Evolutionary conservation across 2,329 filamentous ascomycete genomes (phyloP), one percentile per base, ranked within the genome.

Genomic region (Claviceps humidiphila): DNA sequence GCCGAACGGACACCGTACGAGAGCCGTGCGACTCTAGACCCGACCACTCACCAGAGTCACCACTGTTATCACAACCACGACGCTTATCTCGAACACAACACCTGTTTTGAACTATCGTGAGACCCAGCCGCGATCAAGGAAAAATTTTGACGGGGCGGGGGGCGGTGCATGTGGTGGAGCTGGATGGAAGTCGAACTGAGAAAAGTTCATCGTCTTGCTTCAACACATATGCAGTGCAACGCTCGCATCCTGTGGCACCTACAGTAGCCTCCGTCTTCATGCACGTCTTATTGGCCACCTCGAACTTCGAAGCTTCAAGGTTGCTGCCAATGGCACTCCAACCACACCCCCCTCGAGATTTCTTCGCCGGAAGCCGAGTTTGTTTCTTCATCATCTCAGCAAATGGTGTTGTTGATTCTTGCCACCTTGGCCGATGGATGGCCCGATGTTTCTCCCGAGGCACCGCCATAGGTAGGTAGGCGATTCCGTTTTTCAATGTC

Each of bases 231-330:
- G 53, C 50, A 48, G 38, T 54, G 47, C 22, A 47, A 54, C 50
- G 16, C 47, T 45, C n/a, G 41, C 49, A 24, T 47, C 52, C 48
- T 51, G 51, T 48, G 51, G 46, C 52, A 51, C 45, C 52, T 51
- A 41, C 49, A 47, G 49, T 46, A 26, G 41, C 47, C 49, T 26
- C 34, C 39, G 34, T 37, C 22, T n/a, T 24, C 37, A 47, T 49
- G 46, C 49, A 44, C 8, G 13, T 38, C 46, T 43, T 8, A 51
- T 54, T 51, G 50, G 52, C 11, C 44, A 8, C n/a, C 17, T 26
- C 39, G 17, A 44, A 8, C n/a, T 13, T 26, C 39, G 17, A 44
- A 17, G n/a, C 22, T 41, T 39, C 17, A 47, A 39, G 43, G 52
- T 37, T 38, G 42, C 38, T 42, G 43, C 39, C n/a, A 49, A 34